Evolutionary conservation across 352 stramenopile species (phyloP), one percentile per base, ranked within the genome.

Genomic region (Phytophthora citricola): DNA sequence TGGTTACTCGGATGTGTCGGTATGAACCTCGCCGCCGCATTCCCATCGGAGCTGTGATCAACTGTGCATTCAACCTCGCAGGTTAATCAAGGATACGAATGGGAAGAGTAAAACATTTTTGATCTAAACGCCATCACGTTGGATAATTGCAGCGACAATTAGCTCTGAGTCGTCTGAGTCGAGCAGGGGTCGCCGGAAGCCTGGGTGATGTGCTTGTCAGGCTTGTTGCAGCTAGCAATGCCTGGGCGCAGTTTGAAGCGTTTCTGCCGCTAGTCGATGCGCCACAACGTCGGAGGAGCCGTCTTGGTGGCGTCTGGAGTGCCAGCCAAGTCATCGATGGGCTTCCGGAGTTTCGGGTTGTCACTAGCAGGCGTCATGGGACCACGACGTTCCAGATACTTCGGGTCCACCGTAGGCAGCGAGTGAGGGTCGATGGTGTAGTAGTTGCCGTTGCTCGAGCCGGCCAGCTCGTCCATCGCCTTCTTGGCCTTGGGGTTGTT

Each of bases 191-290:
- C 61, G 15, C 75, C 63, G 5, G 40, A 34, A 7, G 44, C 52
- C 52, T 66, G 20, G 5, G 61, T 27, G 60, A 80, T 69, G 54
- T 58, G 38, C 20, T 68, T 73, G 14, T 63, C 54, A 10, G 76
- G 67, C 36, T 69, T 76, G 1, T 75, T 58, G 64, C 78, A 87
- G 27, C 66, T 17, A 17, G 17, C 17, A 17, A 17, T 17, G 17
- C 17, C 17, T 17, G 17, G 17, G 17, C 17, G 17, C 17, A 17
- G 17, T 17, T 17, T 17, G 17, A 17, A 17, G 17, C 17, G 17
- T 17, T 17, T 17, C 17, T 17, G 17, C 17, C 17, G 17, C 17
- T 17, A 17, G 17, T 17, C 17, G 17, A 17, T 17, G 17, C 17
- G 17, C 17, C 17, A 17, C 17, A 17, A 17, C 17, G 17, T 17